These are phyloP conservation scores for Ambrosia artemisiifolia DNA, from an alignment of 129 eudicot genomes.

Conservation along the genomic window DNA sequence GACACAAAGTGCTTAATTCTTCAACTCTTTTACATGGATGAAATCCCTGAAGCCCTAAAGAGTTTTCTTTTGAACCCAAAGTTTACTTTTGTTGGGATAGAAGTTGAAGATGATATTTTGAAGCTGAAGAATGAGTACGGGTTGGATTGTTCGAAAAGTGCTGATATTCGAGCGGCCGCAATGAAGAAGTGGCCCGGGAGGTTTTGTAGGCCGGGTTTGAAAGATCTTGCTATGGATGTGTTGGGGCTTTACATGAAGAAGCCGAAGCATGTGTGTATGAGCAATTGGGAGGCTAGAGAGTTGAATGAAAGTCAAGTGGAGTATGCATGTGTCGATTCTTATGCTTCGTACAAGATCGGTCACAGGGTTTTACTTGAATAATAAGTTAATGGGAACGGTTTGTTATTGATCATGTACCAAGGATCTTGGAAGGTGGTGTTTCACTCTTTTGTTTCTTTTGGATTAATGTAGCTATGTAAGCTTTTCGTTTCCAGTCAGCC, in stretches of 20 bases:
- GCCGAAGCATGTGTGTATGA: slow-evolving; percentile 53
- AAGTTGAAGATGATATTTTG: slow-evolving; percentile 42
- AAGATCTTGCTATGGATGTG: slow-evolving; percentile 57
- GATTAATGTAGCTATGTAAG: too few relatives aligned
- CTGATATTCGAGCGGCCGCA: slow-evolving; percentile 44
- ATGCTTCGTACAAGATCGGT: slow-evolving; percentile 69
- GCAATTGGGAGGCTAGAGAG: slow-evolving; percentile 59
- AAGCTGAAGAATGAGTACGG: slow-evolving; percentile 68
- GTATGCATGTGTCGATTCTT: slow-evolving; percentile 70
- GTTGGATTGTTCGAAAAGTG: slow-evolving; percentile 31
- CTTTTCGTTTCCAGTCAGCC: too few relatives aligned
- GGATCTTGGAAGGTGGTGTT: too few relatives aligned
- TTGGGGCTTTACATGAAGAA: slow-evolving; percentile 42
- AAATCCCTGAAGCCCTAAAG: slow-evolving; percentile 51
- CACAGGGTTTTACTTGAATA: slow-evolving; percentile 17
- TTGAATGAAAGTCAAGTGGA: slow-evolving; percentile 45
- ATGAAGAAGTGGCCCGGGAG: slow-evolving; percentile 51
- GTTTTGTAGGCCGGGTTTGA: slow-evolving; percentile 52
- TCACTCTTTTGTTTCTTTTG: too few relatives aligned
- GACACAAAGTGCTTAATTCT: slow-evolving; percentile 55
- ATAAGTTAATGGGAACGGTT: background rate
- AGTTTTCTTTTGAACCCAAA: slow-evolving; percentile 35
- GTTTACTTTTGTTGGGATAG: slow-evolving; percentile 61
- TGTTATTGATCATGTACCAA: too few relatives aligned
- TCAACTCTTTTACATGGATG: slow-evolving; percentile 65